phyloP scores from a whole-genome alignment of 192 early-diverging fungal genomes.

The Mortierella alpina region DNA sequence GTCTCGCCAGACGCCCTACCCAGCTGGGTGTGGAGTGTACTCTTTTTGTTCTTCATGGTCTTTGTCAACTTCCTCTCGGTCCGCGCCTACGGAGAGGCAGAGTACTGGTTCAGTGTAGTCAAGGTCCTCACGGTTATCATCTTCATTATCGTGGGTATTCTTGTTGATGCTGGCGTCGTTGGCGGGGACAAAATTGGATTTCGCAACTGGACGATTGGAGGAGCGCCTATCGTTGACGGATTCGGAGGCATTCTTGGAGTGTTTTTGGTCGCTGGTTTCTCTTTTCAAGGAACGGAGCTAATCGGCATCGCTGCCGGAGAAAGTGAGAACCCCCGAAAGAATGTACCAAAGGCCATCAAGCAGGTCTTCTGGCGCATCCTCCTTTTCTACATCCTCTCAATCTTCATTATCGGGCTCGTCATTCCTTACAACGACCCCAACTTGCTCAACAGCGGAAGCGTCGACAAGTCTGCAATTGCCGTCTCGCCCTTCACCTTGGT shows the following conservation, averaged over 20 bases:
- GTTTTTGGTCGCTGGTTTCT: constrained; percentile 85
- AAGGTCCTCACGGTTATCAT: constrained; percentile 89
- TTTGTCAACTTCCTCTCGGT: constrained; percentile 79
- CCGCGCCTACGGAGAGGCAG: constrained; percentile 87
- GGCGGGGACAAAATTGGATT: constrained; percentile 73
- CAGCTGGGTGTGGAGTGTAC: constrained; percentile 54
- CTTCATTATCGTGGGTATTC: constrained; percentile 84
- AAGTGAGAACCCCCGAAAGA: constrained; percentile 74
- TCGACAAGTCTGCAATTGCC: constrained; percentile 55
- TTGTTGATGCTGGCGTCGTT: constrained; percentile 74
- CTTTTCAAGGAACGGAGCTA: constrained; percentile 91
- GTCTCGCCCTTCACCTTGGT: constrained; percentile 77
- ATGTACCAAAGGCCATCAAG: constrained; percentile 79
- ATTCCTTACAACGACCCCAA: constrained; percentile 69
- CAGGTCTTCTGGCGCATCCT: constrained; percentile 80
- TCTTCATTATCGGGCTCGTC: constrained; percentile 78
- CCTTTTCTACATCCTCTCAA: constrained; percentile 74
- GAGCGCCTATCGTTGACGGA: constrained; percentile 68
- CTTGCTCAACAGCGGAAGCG: constrained; percentile 51
- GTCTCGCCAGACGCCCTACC: constrained; percentile 39
- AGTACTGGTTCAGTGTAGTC: constrained; percentile 87
- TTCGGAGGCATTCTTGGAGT: constrained; percentile 73
- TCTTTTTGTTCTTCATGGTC: constrained; percentile 75
- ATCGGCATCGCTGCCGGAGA: constrained; percentile 94
- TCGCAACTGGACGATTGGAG: constrained; percentile 68